phyloP scores from a whole-genome alignment of 2,329 filamentous ascomycete genomes.

The Pezicula radicicola region DNA sequence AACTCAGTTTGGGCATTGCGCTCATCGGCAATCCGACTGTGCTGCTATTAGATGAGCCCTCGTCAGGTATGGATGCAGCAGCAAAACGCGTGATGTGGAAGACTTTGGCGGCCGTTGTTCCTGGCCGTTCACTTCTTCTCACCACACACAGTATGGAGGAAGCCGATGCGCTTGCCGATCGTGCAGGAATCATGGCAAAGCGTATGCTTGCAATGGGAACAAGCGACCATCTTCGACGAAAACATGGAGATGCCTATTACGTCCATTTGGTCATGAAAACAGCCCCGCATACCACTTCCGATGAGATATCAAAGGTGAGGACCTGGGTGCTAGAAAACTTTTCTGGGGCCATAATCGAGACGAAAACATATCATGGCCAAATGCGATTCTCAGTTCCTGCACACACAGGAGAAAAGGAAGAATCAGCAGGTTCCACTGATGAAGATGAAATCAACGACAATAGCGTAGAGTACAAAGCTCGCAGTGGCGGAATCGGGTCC shows the following conservation, averaged over 20 bases:
- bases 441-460: conserved; percentile 21
- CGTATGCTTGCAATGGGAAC: conserved; percentile 84
- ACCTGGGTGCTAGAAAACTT: conserved; percentile 63
- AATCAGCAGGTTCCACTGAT: conserved; percentile 17
- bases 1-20: conserved; percentile 83
- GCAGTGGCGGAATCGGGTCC: conserved; percentile 49
- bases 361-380: conserved; percentile 79
- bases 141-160: conserved; percentile 97
- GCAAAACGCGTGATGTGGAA: conserved; percentile 93
- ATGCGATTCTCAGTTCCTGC: conserved; percentile 77
- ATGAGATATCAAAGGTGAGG: conserved; percentile 65
- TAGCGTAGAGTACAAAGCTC: background rate
- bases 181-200: conserved; percentile 82
- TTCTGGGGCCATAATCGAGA: conserved; percentile 64
- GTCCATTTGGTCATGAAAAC: conserved; percentile 76
- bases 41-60: conserved; percentile 84
- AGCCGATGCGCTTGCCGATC: conserved; percentile 79
- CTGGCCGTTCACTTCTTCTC: conserved; percentile 77
- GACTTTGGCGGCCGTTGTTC: conserved; percentile 70
- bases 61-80: conserved; percentile 83
- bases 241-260: conserved; percentile 76
- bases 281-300: conserved; percentile 68
- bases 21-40: conserved; percentile 90
- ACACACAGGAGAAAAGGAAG: conserved; percentile 24
- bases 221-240: conserved; percentile 65